These are phyloP conservation scores for Scenedesmus sp. DNA, from an alignment of 163 green algal genomes.

Conservation along the genomic window DNA sequence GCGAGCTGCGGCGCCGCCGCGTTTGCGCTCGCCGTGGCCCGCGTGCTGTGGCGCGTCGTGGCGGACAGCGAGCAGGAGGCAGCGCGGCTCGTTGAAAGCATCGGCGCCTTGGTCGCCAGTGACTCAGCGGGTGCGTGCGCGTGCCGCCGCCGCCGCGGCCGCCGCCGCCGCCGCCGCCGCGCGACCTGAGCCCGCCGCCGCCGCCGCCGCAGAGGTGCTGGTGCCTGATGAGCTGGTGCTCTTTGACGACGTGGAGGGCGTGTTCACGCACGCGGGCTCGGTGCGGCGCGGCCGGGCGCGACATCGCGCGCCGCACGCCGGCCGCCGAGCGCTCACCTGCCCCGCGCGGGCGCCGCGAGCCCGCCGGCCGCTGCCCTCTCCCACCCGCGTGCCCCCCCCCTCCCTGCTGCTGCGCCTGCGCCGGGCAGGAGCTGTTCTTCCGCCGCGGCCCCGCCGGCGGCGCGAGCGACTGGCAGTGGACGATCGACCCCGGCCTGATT, in stretches of 20 bases:
- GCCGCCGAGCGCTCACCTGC: neutral
- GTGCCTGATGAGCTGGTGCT: conserved; percentile 23
- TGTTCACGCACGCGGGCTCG: conserved; percentile 6
- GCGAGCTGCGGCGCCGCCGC: no score
- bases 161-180: neutral
- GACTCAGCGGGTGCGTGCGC: neutral
- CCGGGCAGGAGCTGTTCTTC: conserved; percentile 31
- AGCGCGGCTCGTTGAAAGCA: conserved; percentile 5
- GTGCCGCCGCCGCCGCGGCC: neutral
- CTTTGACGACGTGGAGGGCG: conserved; percentile 15
- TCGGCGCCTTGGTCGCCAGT: conserved; percentile 21
- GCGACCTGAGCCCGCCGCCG: neutral
- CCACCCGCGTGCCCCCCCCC: neutral
- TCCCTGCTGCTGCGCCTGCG: neutral
- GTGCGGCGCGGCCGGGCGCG: neutral
- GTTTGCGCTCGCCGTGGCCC: no score
- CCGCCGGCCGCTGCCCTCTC: neutral
- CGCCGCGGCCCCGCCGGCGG: conserved; percentile 5
- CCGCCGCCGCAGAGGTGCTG: neutral
- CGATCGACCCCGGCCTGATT: conserved; percentile 20
- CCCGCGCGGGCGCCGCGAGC: neutral
- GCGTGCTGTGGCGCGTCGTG: conserved; percentile 31
- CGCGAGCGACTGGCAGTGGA: conserved; percentile 36
- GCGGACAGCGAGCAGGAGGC: conserved; percentile 13
- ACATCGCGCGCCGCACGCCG: neutral